phyloP scores from a whole-genome alignment of 306 rosid genomes.

The Gastrolobium bilobum region DNA sequence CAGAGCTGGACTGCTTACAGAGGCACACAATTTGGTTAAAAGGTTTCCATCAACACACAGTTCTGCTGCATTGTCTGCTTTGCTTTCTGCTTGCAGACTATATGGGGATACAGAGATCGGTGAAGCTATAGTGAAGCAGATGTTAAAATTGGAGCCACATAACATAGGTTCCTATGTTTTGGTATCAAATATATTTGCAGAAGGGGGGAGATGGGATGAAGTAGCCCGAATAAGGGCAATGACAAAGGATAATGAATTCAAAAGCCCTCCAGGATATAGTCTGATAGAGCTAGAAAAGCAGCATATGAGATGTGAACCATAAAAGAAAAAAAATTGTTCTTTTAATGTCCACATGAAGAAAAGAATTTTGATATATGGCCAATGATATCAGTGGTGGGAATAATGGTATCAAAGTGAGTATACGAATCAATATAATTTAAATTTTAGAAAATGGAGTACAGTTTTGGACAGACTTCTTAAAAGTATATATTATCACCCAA shows the following conservation, averaged over 20 bases:
- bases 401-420: neutral
- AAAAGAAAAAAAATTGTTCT: neutral
- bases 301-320: slow-evolving; percentile 24
- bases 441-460: neutral
- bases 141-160: slow-evolving; percentile 51
- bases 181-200: slow-evolving; percentile 58
- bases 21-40: slow-evolving; percentile 59
- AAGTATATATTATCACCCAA: neutral
- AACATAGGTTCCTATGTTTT: slow-evolving; percentile 51
- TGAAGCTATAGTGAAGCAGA: slow-evolving; percentile 46
- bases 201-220: slow-evolving; percentile 64
- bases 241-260: slow-evolving; percentile 47
- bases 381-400: neutral
- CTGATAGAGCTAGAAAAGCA: slow-evolving; percentile 46
- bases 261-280: slow-evolving; percentile 56
- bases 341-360: slow-evolving; percentile 1
- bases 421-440: neutral
- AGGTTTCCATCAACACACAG: slow-evolving; percentile 48
- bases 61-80: slow-evolving; percentile 55
- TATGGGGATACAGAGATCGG: slow-evolving; percentile 57
- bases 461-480: slow-evolving; percentile 16
- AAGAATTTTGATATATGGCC: slow-evolving; percentile 27
- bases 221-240: slow-evolving; percentile 52
- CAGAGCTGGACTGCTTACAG: slow-evolving; percentile 61
- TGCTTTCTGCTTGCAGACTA: slow-evolving; percentile 67